Evolutionary conservation across 305 asterid genomes (phyloP).

Genomic region (Ruellia speciosa): DNA sequence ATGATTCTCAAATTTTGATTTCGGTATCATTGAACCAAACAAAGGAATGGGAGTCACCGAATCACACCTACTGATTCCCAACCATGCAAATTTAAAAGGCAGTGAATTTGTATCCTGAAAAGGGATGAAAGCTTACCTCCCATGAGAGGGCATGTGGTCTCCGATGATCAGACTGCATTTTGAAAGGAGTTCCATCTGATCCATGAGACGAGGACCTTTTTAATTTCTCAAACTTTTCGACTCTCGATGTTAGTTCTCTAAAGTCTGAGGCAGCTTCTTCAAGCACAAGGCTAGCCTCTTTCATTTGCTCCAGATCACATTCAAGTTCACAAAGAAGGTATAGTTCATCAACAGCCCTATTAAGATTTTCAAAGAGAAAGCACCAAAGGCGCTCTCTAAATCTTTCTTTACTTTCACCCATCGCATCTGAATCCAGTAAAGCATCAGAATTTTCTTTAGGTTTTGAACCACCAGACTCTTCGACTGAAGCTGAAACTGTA

Average conservation of each 20-base stretch:
- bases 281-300: constrained; percentile 92
- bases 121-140: constrained; percentile 70
- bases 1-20: too few relatives aligned
- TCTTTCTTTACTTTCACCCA: constrained; percentile 83
- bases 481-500: constrained; percentile 25
- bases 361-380: constrained; percentile 96
- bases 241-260: constrained; percentile 71
- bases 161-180: constrained; percentile 85
- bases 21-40: too few relatives aligned
- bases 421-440: constrained; percentile 33
- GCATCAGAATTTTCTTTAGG: constrained; percentile 32
- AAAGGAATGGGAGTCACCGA: too few relatives aligned
- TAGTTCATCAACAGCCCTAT: constrained; percentile 93
- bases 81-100: constrained; percentile 14
- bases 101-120: constrained; percentile 17
- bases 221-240: constrained; percentile 77
- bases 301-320: constrained; percentile 84
- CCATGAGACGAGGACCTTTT: constrained; percentile 55
- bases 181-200: constrained; percentile 47
- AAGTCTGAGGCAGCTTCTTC: constrained; percentile 97
- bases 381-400: constrained; percentile 98
- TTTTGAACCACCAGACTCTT: constrained; percentile 26
- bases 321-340: constrained; percentile 98
- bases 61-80: too few relatives aligned
- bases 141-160: constrained; percentile 99